Percentiles rank a stretch among this genome's conserved stretches.
These are phyloP conservation scores for Fusarium aywerte DNA, from an alignment of 2,329 filamentous ascomycete species.

Conservation along the genomic window DNA sequence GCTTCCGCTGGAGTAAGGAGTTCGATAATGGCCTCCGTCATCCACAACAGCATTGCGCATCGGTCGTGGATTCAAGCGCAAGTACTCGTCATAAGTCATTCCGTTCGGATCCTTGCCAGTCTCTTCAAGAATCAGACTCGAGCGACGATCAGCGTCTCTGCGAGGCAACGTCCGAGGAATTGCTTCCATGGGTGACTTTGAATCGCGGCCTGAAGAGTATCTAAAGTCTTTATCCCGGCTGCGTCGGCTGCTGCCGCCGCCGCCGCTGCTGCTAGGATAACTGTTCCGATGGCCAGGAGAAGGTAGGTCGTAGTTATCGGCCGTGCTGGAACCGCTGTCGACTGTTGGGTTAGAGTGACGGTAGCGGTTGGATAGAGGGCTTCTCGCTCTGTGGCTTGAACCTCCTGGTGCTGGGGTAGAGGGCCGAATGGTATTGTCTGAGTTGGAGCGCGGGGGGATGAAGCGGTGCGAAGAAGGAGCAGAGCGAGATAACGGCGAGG, in stretches of 20 bases:
- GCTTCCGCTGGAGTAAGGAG: slow-evolving; percentile 18
- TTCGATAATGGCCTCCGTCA: slow-evolving; percentile 34
- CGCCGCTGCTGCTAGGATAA: slow-evolving; percentile 11
- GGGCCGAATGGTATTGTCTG: slow-evolving; percentile 31
- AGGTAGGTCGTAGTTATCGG: slow-evolving; percentile 29
- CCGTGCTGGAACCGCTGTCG: slow-evolving; percentile 12
- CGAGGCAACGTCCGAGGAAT: slow-evolving; percentile 35
- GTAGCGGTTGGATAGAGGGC: slow-evolving; percentile 38
- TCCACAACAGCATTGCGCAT: slow-evolving; percentile 29
- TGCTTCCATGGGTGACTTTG: slow-evolving; percentile 22
- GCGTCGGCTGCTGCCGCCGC: slow-evolving; percentile 30
- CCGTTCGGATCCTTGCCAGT: slow-evolving; percentile 24
- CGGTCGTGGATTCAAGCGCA: slow-evolving; percentile 32
- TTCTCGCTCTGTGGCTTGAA: slow-evolving; percentile 30
- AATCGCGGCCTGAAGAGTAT: slow-evolving; percentile 43
- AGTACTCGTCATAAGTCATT: slow-evolving; percentile 41
- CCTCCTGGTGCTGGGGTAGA: slow-evolving; percentile 22
- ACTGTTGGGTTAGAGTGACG: slow-evolving; percentile 34
- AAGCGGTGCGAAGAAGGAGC: slow-evolving; percentile 28
- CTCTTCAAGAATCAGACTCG: slow-evolving; percentile 36
- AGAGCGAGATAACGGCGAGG: slow-evolving; percentile 26
- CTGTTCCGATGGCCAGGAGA: slow-evolving; percentile 19
- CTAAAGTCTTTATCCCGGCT: slow-evolving; percentile 46
- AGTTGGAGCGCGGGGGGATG: slow-evolving; percentile 25
- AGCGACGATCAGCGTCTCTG: slow-evolving; percentile 25